A percentile compares a stretch with the other conserved stretches of the same genome.
Evolutionary conservation across 2,329 filamentous ascomycete species (phyloP).

Genomic region (Stemphylium lycopersici): DNA sequence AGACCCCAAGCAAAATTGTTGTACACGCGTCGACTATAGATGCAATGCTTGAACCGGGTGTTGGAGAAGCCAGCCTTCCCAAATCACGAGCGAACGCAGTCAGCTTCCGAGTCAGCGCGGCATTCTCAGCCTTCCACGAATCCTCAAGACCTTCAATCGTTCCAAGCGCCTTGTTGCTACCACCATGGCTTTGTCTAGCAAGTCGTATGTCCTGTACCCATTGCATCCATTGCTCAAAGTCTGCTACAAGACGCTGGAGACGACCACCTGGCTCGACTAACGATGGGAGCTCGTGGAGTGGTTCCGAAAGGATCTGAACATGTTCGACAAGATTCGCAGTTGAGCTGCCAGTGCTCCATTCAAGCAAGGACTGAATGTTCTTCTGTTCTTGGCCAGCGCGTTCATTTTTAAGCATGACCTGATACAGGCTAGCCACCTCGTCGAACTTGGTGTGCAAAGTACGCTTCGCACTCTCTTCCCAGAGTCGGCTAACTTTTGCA

Average conservation of each 20-base stretch:
- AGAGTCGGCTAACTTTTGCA: constrained; percentile 29
- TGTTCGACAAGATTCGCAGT: constrained; percentile 41
- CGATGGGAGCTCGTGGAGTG: constrained; percentile 46
- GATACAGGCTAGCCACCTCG: constrained; percentile 45
- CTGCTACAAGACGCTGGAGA: constrained; percentile 34
- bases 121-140: constrained; percentile 44
- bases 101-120: constrained; percentile 43
- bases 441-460: constrained; percentile 42
- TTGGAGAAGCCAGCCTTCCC: constrained; percentile 36
- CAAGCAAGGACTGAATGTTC: constrained; percentile 44
- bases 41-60: constrained; percentile 42
- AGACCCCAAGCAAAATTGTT: constrained; percentile 36
- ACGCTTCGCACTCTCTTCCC: constrained; percentile 43
- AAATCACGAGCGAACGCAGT: constrained; percentile 39
- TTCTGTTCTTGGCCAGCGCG: constrained; percentile 44
- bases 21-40: constrained; percentile 38
- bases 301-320: constrained; percentile 44
- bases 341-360: constrained; percentile 40
- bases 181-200: constrained; percentile 18
- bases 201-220: constrained; percentile 38
- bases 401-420: constrained; percentile 45
- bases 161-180: constrained; percentile 12
- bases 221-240: constrained; percentile 43
- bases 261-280: constrained; percentile 43
- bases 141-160: constrained; percentile 42